Base-by-base conservation (phyloP, 345 rosid species). In the Litchi chinensis region DNA sequence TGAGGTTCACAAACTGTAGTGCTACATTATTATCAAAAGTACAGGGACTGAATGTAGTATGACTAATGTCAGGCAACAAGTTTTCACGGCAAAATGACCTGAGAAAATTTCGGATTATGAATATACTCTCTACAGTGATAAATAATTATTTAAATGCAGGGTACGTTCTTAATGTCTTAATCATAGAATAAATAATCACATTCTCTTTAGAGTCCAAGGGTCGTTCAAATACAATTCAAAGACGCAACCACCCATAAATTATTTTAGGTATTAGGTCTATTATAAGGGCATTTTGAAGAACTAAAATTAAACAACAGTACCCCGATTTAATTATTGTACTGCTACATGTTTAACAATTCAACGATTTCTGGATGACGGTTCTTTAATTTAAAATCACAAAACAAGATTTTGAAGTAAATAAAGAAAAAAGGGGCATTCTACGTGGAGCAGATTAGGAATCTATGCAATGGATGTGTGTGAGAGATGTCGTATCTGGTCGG, bases 401-500 rank as follows among this genome's bases (percentile, higher is more conserved):
- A 73, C 39, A 41, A 41, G 44, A 21, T 22, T 40, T 66, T 4
- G 77, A 52, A 56, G 46, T 65, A 37, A 68, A 48, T 39, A 78
- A 70, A 78, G 26, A 63, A 78, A 78, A 68, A 70, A n/a, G 13
- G 18, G 43, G 79, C 46, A 68, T 40, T 54, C 76, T 77, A n/a
- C 22, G 65, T 54, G 72, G 54, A 73, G 65, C 71, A 76, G 73
- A 81, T 76, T 67, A 65, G 71, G 82, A 76, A 82, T 79, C 80
- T 71, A 72, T 67, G 77, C 67, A 71, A 67, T 71, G 81, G 76
- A 80, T 80, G 76, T 43, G 63, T 62, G 65, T 40, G 77, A 71
- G 52, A 44, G 68, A 73, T 79, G 85, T 76, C 80, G 78, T 79
- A 60, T 83, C 67, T 76, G 76, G 85, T 83, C 79, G 82, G 85